Percentiles rank a stretch among this genome's conserved stretches.
phyloP scores from a whole-genome alignment of 176 grass and related monocot genomes.

The sorghum (Sorghum bicolor) region Sorghum_bicolor_NCBIv3 NC_012875.2:53877001-53877500 shows the following conservation, averaged over 20 bases:
- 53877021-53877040: constrained; percentile 19
- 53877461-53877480: constrained; percentile 33
- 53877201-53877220: constrained; percentile 29
- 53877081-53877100: constrained; percentile 25
- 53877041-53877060: constrained; percentile 30
- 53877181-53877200: constrained; percentile 35
- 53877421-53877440: constrained; percentile 33
- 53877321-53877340: constrained; percentile 16
- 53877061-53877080: constrained; percentile 3
- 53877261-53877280: constrained; percentile 9
- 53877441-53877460: constrained; percentile 37
- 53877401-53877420: constrained; percentile 26
- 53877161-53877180: constrained; percentile 53
- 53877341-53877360: constrained; percentile 36
- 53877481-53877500: constrained; percentile 28
- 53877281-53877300: constrained; percentile 8
- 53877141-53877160: constrained; percentile 37
- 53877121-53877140: constrained; percentile 28
- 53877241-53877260: not conserved
- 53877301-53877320: constrained; percentile 17
- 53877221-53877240: constrained; percentile 33
- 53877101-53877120: constrained; percentile 42
- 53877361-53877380: constrained; percentile 27
- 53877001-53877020: constrained; percentile 11
- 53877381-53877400: constrained; percentile 31